phyloP scores from a whole-genome alignment of 345 rosid species.

The Pistacia atlantica region DNA sequence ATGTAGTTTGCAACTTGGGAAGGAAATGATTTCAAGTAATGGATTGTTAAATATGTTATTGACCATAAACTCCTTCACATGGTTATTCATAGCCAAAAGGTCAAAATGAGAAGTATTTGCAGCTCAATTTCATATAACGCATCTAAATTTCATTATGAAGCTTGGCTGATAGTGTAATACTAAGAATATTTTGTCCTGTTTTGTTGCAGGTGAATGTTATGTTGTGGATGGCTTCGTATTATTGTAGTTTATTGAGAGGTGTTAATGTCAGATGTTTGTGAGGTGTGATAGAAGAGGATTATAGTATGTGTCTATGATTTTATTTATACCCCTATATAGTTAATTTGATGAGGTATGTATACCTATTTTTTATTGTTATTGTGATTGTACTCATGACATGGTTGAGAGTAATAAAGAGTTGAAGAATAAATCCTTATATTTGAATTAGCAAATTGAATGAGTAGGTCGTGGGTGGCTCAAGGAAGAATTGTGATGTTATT shows the following conservation, averaged over 20 bases:
- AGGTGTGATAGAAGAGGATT: background rate
- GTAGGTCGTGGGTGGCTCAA: too few species aligned
- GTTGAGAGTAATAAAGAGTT: too few species aligned
- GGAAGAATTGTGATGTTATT: too few species aligned
- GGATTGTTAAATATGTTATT: background rate
- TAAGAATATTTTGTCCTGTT: background rate
- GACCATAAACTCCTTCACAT: background rate
- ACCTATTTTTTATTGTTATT: too few species aligned
- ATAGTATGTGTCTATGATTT: background rate
- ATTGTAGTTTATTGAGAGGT: background rate
- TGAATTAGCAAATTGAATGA: too few species aligned
- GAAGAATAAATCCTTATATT: too few species aligned
- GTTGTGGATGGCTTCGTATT: background rate
- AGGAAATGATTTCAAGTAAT: background rate
- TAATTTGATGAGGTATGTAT: too few species aligned
- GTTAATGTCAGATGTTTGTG: background rate
- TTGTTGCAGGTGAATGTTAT: conserved; percentile 18
- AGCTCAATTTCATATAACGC: background rate
- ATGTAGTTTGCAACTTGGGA: too few species aligned
- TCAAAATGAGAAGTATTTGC: too few species aligned
- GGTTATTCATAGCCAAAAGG: background rate
- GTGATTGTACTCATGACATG: too few species aligned
- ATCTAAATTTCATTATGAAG: background rate
- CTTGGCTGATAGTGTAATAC: background rate
- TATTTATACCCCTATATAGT: background rate